A percentile compares a stretch with the other conserved stretches of the same genome.
phyloP scores from a whole-genome alignment of 1,284 basidiomycete genomes.

The Clitocybe nebularis region DNA sequence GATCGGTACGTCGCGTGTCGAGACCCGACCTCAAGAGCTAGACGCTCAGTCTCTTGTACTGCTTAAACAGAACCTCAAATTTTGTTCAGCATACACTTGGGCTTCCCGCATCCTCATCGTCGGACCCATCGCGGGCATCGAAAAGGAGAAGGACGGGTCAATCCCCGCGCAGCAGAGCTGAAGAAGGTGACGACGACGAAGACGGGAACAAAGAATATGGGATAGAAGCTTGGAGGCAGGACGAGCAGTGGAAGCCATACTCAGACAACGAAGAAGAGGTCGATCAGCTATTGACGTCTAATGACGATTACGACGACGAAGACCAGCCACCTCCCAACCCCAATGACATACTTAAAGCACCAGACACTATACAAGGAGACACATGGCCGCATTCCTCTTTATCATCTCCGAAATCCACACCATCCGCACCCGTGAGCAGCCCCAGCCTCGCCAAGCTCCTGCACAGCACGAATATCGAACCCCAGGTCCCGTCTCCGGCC shows the following conservation, averaged over 20 bases:
- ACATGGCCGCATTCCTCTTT: conserved; percentile 4
- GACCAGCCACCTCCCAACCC: no score
- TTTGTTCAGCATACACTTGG: no score
- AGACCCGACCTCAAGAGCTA: no score
- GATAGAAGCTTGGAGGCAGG: no score
- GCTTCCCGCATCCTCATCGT: no score
- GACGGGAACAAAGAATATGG: neutral
- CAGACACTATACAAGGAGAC: neutral
- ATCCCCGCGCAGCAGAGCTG: no score
- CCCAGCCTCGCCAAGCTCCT: conserved; percentile 21
- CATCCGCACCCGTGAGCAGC: conserved; percentile 16
- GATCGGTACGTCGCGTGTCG: no score
- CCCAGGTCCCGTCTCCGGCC: neutral
- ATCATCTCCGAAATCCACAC: neutral
- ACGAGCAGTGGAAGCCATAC: no score
- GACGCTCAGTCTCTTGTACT: no score
- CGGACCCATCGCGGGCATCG: neutral
- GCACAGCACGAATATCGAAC: conserved; percentile 15
- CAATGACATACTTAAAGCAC: neutral
- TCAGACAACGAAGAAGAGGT: conserved; percentile 9
- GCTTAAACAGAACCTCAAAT: no score
- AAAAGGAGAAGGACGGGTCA: conserved; percentile 1
- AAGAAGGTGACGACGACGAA: no score
- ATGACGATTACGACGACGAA: conserved; percentile 7
- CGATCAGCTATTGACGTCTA: conserved; percentile 13